Evolutionary conservation across 805 yeast species (phyloP), one percentile per base, ranked within the genome.

Genomic region (Dipodascopsis uninucleata): DNA sequence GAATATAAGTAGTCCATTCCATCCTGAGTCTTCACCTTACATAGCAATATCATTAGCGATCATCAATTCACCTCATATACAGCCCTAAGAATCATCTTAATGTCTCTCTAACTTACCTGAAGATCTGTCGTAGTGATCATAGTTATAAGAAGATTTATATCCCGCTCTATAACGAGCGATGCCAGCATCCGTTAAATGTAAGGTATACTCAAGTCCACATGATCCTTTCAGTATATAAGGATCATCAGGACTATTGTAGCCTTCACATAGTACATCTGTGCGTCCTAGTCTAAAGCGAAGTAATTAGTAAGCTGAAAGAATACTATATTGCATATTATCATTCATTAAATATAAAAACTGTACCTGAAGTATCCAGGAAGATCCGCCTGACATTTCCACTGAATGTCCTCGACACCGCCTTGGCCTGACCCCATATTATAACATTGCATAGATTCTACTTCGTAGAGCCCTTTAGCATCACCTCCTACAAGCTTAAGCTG

Each of bases 311-410:
- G n/a, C n/a, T n/a, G n/a, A n/a, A n/a, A n/a, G n/a, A n/a, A n/a
- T n/a, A n/a, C n/a, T n/a, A n/a, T n/a, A n/a, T n/a, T n/a, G n/a
- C n/a, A n/a, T 8, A 5, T 7, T 28, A 9, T 16, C 24, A 14
- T 8, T 8, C 16, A 7, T 12, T 21, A 20, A 18, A 28, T 10
- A 7, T 32, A 9, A 17, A 14, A 20, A 23, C 10, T 21, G 12
- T 32, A 47, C 53, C 28, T 49, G 28, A 49, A 43, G 18, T 43
- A 39, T 18, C 49, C 53, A 10, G 55, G 55, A 14, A 50, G 7
- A 35, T 50, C 53, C 14, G 55, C 55, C 9, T 29, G 22, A 25
- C 55, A 50, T n/a, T 29, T 37, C 55, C 55, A 51, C 38, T 49
- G 50, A 23, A 51, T 41, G 26, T 51, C 55, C 26, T 43, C 54